phyloP scores from a whole-genome alignment of 208 protist species.

The Zelonia costaricensis region DNA sequence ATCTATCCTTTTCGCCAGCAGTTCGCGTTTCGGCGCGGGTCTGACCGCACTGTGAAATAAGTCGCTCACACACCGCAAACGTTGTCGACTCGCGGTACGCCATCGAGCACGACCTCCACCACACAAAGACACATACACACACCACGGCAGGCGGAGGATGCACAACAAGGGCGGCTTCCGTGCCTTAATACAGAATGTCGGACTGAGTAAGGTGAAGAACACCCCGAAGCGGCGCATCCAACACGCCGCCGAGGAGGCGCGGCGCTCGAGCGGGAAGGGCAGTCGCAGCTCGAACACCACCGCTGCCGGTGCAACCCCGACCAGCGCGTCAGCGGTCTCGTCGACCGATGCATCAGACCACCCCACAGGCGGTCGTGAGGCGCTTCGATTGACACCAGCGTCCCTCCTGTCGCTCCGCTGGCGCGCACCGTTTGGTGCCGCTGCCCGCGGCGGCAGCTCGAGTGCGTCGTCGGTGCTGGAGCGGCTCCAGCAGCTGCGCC shows the following conservation, averaged over 20 bases:
- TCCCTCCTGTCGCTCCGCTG: neutral
- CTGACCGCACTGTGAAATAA: too few relatives aligned
- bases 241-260: constrained; percentile 11
- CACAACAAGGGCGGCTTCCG: constrained; percentile 25
- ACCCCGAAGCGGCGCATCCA: constrained; percentile 30
- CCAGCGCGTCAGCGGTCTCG: neutral
- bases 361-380: neutral
- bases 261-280: neutral
- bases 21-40: too few relatives aligned
- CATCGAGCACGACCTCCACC: too few relatives aligned
- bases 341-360: neutral
- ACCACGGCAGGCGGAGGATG: neutral
- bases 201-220: constrained; percentile 28
- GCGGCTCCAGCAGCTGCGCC: constrained; percentile 16
- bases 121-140: neutral
- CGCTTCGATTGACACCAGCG: neutral
- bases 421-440: neutral
- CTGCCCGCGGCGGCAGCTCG: neutral
- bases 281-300: neutral
- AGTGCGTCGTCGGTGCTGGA: constrained; percentile 2
- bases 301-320: neutral
- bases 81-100: too few relatives aligned
- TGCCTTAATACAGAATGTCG: constrained; percentile 30
- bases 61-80: too few relatives aligned
- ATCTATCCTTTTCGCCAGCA: too few relatives aligned